Conservation (phyloP, 164 flowering plant genomes). For the Liriodendron chinense region DNA sequence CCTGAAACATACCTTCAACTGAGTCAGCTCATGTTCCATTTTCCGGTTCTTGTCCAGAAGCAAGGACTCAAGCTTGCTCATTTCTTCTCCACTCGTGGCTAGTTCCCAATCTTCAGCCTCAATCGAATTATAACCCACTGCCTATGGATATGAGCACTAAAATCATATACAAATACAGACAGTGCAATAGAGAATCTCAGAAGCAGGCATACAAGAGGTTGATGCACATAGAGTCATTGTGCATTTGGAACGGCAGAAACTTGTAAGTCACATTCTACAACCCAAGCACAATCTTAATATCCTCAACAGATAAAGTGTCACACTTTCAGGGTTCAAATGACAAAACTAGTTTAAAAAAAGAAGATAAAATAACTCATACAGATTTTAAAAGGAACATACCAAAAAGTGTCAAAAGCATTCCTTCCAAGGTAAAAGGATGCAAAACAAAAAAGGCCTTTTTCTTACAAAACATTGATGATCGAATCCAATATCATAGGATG, state of each 20-base stretch:
- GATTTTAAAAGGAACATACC: too few relatives aligned
- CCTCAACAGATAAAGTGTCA: not conserved
- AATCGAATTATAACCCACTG: slow-evolving; percentile 97
- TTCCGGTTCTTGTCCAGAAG: slow-evolving; percentile 96
- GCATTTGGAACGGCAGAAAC: not conserved
- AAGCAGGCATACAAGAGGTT: not conserved
- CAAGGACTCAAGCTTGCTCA: slow-evolving; percentile 94
- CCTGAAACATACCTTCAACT: slow-evolving; percentile 62
- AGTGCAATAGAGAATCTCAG: too few relatives aligned
- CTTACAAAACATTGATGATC: too few relatives aligned
- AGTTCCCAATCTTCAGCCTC: slow-evolving; percentile 99
- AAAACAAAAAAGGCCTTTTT: too few relatives aligned
- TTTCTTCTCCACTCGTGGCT: slow-evolving; percentile 94
- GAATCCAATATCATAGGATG: too few relatives aligned
- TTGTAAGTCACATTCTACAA: not conserved
- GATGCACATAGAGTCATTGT: not conserved
- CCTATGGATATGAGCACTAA: slow-evolving; percentile 39
- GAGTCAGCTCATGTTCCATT: slow-evolving; percentile 97
- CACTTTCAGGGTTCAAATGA: too few relatives aligned
- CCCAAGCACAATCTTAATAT: too few relatives aligned
- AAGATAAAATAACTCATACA: too few relatives aligned
- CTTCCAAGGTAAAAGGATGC: too few relatives aligned
- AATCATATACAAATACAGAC: not conserved
- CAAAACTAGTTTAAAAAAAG: too few relatives aligned
- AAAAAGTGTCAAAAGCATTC: too few relatives aligned